Evolutionary conservation across 495 filamentous ascomycete species (phyloP).

Genomic region (Clavariopsis aquatica): DNA sequence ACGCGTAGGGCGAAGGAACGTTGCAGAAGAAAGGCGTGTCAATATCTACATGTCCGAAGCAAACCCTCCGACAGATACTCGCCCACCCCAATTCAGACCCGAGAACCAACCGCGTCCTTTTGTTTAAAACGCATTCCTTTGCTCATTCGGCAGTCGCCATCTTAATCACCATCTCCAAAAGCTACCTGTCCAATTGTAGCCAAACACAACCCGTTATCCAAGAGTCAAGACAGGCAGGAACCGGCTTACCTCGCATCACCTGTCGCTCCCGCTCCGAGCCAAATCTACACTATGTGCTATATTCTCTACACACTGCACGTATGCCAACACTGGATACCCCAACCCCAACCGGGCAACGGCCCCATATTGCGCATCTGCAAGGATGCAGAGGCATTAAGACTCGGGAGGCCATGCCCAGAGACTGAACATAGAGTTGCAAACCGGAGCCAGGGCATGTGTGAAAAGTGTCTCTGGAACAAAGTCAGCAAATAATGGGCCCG

Average conservation of each 20-base stretch:
- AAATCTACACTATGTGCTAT: constrained; percentile 20
- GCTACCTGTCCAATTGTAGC: background rate
- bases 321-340: constrained; percentile 34
- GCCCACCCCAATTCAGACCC: background rate
- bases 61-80: background rate
- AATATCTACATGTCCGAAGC: background rate
- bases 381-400: constrained; percentile 12
- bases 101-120: background rate
- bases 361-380: constrained; percentile 27
- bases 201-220: background rate
- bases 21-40: background rate
- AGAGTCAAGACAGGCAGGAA: background rate
- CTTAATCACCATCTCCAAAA: background rate
- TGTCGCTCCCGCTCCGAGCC: background rate
- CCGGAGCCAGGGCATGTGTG: constrained; percentile 31
- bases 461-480: constrained; percentile 29
- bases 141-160: background rate
- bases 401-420: constrained; percentile 20
- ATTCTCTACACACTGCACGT: constrained; percentile 28
- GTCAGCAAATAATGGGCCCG: constrained; percentile 17
- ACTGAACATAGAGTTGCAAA: constrained; percentile 22
- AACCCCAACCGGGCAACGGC: constrained; percentile 25
- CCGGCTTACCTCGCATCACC: background rate
- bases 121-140: background rate
- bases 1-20: background rate